phyloP scores from a whole-genome alignment of 495 filamentous ascomycete species.

The Neurospora pannonica region DNA sequence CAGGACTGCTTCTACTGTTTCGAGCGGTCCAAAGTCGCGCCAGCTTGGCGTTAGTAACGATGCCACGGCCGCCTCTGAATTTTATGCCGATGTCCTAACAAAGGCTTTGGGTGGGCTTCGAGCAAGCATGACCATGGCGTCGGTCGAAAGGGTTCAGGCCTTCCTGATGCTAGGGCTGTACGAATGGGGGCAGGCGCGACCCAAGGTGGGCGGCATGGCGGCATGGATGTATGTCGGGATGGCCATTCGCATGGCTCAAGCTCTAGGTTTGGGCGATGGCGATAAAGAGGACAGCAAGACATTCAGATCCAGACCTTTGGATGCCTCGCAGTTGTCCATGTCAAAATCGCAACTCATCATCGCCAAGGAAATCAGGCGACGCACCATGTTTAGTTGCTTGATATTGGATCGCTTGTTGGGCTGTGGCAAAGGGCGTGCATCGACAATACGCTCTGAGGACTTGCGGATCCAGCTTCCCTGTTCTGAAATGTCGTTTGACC shows the following conservation, averaged over 20 bases:
- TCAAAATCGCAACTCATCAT: constrained; percentile 44
- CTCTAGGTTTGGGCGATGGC: constrained; percentile 61
- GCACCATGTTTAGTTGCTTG: constrained; percentile 82
- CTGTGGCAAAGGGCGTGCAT: constrained; percentile 63
- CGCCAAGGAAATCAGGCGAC: constrained; percentile 64
- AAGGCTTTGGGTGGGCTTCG: constrained; percentile 50
- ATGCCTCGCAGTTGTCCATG: constrained; percentile 11
- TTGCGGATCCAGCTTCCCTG: constrained; percentile 60
- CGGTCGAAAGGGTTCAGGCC: constrained; percentile 64
- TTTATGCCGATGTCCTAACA: constrained; percentile 64
- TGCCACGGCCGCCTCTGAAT: constrained; percentile 63
- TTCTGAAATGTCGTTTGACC: constrained; percentile 56
- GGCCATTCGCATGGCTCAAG: constrained; percentile 65
- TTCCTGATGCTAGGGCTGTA: constrained; percentile 76
- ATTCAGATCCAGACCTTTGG: constrained; percentile 14
- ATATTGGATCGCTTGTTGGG: constrained; percentile 72
- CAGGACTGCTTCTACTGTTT: constrained; percentile 16
- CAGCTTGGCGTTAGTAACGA: constrained; percentile 30
- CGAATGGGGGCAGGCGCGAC: constrained; percentile 66
- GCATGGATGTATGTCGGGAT: constrained; percentile 73
- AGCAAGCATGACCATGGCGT: constrained; percentile 46
- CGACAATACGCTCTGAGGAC: constrained; percentile 58
- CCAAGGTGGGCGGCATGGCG: constrained; percentile 51
- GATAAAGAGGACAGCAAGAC: constrained; percentile 25
- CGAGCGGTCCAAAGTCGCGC: constrained; percentile 27